phyloP scores from a whole-genome alignment of 495 filamentous ascomycete species.

The Penicillium paxilli region DNA sequence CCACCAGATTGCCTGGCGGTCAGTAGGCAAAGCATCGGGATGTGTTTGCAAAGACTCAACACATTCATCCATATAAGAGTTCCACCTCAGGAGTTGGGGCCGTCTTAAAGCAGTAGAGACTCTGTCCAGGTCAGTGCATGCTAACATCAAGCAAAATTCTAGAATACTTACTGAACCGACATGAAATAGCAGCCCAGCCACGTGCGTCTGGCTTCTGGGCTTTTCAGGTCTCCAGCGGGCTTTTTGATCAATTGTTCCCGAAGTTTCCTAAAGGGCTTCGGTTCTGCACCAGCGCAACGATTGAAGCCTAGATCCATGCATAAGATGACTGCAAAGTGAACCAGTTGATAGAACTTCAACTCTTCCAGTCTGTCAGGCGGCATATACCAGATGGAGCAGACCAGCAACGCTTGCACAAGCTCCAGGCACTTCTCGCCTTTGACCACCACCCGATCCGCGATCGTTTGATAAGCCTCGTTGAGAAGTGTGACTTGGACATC shows the following conservation, averaged over 20 bases:
- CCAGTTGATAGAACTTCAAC: conserved; percentile 86
- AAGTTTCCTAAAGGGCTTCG: conserved; percentile 28
- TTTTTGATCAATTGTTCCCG: conserved; percentile 39
- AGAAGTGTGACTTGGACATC: conserved; percentile 60
- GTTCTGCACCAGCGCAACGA: conserved; percentile 31
- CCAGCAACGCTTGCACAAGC: conserved; percentile 75
- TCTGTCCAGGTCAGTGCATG: conserved; percentile 55
- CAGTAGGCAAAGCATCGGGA: conserved; percentile 68
- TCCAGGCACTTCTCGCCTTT: conserved; percentile 83
- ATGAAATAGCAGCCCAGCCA: conserved; percentile 85
- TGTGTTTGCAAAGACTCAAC: conserved; percentile 71
- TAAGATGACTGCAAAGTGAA: conserved; percentile 81
- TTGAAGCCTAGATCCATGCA: conserved; percentile 86
- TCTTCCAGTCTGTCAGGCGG: conserved; percentile 83
- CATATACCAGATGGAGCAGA: conserved; percentile 77
- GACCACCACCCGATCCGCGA: conserved; percentile 73
- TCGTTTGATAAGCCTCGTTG: conserved; percentile 67
- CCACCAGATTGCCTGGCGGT: conserved; percentile 72
- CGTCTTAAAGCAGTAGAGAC: conserved; percentile 76
- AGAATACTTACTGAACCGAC: conserved; percentile 49
- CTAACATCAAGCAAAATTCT: too few relatives aligned
- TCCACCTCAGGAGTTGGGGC: conserved; percentile 80
- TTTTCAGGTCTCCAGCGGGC: conserved; percentile 54
- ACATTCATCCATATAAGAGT: conserved; percentile 82
- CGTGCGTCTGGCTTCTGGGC: conserved; percentile 71